A percentile compares a stretch with the other conserved stretches of the same genome.
Evolutionary conservation across 805 yeast species (phyloP).

Genomic region (Blastobotrys peoriensis): DNA sequence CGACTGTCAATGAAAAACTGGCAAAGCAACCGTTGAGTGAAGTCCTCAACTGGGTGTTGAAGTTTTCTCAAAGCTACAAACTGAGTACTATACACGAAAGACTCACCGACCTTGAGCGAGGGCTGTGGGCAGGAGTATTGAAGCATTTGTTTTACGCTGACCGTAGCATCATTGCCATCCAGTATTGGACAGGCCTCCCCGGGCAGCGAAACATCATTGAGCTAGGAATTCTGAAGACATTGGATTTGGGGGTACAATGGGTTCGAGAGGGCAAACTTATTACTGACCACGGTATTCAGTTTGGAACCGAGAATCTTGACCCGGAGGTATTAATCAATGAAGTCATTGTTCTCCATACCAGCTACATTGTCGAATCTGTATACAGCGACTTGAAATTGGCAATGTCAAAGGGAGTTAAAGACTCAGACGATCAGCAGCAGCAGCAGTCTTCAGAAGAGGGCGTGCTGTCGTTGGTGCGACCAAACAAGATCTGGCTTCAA

Average conservation of each 20-base stretch:
- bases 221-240: conserved; percentile 46
- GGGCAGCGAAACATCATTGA: conserved; percentile 48
- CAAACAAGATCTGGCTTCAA: conserved; percentile 16
- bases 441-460: not conserved
- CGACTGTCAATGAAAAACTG: conserved; percentile 48
- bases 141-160: conserved; percentile 53
- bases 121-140: conserved; percentile 54
- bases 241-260: conserved; percentile 54
- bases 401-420: not conserved
- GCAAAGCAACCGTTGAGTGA: conserved; percentile 42
- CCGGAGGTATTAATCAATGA: conserved; percentile 35
- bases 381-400: conserved; percentile 1
- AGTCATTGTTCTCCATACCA: conserved; percentile 38
- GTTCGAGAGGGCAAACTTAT: conserved; percentile 47
- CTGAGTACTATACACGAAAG: conserved; percentile 55
- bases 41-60: conserved; percentile 51
- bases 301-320: conserved; percentile 28
- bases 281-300: conserved; percentile 25
- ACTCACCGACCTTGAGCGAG: conserved; percentile 43
- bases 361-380: conserved; percentile 31
- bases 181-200: conserved; percentile 57
- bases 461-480: conserved; percentile 5
- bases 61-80: conserved; percentile 59
- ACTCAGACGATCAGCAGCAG: not conserved
- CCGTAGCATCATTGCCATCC: conserved; percentile 46